Base-by-base conservation (phyloP, 2,329 filamentous ascomycete species). In the Diaporthe sp. region DNA sequence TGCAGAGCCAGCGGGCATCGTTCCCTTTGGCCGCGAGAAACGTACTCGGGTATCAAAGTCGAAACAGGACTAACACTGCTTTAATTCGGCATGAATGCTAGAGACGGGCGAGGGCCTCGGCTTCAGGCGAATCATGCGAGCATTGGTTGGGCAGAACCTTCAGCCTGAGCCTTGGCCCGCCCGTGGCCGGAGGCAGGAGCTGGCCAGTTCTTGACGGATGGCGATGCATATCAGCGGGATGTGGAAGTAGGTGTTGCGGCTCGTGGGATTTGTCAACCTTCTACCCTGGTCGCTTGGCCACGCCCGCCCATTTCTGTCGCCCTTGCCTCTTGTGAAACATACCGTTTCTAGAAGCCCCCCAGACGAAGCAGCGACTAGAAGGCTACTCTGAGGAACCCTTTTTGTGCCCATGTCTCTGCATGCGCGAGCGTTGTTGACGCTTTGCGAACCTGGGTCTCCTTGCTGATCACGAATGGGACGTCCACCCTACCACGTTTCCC, bases 21-120 rank as follows among this genome's bases (percentile, higher is more conserved):
- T 39, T 68, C 63, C 63, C 32, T 68, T 30, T 15, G 63, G 32
- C 63, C 63, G 47, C 63, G 63, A 44, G 47, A 30, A 39, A 35
- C 32, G 37, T 12, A 51, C 44, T 27, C 63, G 63, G 44, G 63
- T 51, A 39, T 53, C 63, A 63, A 63, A 58, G 70, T 53, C 27
- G 47, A 63, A 61, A 50, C 56, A 51, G 35, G 44, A 63, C 44
- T 53, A 53, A 71, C 27, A 59, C 50, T 44, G 56, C 44, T 53
- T 71, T 71, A n/a, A 42, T 53, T 44, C 32, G 50, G 70, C 70
- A 71, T 71, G 56, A 71, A 71, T 61, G 70, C 70, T 71, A 56
- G 35, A 71, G 56, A 27, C 56, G 56, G 70, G n/a, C 35, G 35
- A 63, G 56, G 70, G 70, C 47, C 56, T 71, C 70, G 63, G 63